These are phyloP conservation scores for Podosphaera xanthii DNA, from an alignment of 2,329 filamentous ascomycete species.

Conservation along the genomic window DNA sequence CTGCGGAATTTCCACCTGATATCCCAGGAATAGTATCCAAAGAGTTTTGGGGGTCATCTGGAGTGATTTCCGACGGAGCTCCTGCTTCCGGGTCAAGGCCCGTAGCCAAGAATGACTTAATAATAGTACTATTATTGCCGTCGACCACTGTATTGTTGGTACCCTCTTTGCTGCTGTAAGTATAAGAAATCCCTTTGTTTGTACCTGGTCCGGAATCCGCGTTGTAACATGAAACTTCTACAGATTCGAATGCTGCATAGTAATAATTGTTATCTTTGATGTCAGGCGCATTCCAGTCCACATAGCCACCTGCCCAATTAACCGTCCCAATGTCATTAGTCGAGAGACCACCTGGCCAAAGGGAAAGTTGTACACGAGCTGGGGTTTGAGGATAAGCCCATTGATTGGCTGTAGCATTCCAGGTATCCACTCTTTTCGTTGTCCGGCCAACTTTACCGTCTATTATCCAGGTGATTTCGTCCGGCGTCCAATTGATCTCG, in stretches of 20 bases:
- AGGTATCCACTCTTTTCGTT: constrained; percentile 56
- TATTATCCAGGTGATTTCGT: constrained; percentile 65
- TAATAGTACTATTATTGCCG: constrained; percentile 48
- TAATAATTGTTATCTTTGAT: constrained; percentile 75
- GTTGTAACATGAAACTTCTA: constrained; percentile 73
- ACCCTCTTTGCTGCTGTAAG: constrained; percentile 39
- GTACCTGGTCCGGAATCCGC: constrained; percentile 36
- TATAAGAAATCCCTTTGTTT: constrained; percentile 49
- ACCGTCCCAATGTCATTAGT: constrained; percentile 68
- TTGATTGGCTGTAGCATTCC: constrained; percentile 60
- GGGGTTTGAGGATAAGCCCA: constrained; percentile 86
- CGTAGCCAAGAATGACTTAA: constrained; percentile 61
- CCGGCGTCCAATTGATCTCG: constrained; percentile 79
- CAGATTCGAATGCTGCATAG: constrained; percentile 55
- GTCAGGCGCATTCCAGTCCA: constrained; percentile 24
- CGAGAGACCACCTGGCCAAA: constrained; percentile 78
- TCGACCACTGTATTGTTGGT: constrained; percentile 61
- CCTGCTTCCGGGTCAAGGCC: constrained; percentile 47
- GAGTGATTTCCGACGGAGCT: constrained; percentile 17
- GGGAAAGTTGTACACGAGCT: constrained; percentile 70
- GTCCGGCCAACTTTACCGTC: constrained; percentile 60
- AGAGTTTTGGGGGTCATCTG: constrained; percentile 12
- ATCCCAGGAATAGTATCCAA: constrained; percentile 30
- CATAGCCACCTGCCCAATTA: constrained; percentile 40
- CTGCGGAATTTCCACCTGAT: constrained; percentile 23